A percentile compares a stretch with the other conserved stretches of the same genome.
phyloP scores from a whole-genome alignment of 345 rosid species.

The Rhodamnia argentea region DNA sequence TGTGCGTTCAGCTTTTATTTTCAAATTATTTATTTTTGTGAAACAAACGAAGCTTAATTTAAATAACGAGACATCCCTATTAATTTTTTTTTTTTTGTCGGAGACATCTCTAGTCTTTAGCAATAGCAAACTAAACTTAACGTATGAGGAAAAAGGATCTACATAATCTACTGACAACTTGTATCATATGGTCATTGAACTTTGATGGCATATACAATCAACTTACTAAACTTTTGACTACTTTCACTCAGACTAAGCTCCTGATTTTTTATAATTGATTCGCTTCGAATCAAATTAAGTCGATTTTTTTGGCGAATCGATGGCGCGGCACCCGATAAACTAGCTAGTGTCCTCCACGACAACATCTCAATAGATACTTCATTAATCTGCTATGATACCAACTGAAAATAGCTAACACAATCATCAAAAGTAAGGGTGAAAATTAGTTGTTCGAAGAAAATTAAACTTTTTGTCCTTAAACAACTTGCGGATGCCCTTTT shows the following conservation, averaged over 20 bases:
- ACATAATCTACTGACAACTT: background rate
- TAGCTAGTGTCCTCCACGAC: background rate
- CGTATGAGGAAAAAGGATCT: background rate
- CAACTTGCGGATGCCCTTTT: background rate
- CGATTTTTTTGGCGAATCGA: background rate
- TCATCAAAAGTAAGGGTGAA: background rate
- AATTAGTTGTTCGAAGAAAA: background rate
- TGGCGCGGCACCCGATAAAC: accelerated
- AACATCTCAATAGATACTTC: background rate
- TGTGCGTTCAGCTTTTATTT: too few relatives aligned
- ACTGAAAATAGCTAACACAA: background rate
- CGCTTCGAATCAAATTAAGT: background rate
- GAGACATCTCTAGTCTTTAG: background rate
- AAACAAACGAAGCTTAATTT: too few relatives aligned
- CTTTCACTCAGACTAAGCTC: background rate
- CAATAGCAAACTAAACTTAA: background rate
- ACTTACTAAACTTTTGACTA: background rate
- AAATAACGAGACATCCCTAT: too few relatives aligned
- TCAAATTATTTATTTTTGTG: too few relatives aligned
- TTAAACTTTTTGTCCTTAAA: background rate
- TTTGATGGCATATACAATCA: background rate
- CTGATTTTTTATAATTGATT: background rate
- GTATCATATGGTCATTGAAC: background rate
- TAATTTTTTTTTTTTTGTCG: too few relatives aligned
- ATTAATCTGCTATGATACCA: background rate